Evolutionary conservation across 2,329 filamentous ascomycete genomes (phyloP), one percentile per base, ranked within the genome.

Genomic region (Cladosporium velox): DNA sequence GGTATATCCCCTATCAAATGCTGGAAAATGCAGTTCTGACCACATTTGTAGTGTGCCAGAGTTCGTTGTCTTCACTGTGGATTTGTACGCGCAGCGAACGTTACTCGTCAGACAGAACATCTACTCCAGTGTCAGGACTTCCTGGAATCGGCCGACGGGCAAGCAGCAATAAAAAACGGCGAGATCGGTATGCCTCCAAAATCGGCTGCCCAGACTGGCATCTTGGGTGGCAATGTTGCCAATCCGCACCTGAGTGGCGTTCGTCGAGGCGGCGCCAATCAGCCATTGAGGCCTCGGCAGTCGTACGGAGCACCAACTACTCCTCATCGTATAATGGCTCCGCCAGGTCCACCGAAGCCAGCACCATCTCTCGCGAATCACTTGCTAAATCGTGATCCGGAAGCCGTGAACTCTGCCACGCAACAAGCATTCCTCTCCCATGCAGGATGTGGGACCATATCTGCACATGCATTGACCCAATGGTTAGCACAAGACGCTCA

Each of bases 401-500:
- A 77, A 4, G 78, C 80, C 57, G 86, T 86, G 75, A 78, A 76
- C 3, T 77, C 78, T 32, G 88, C 90, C 12, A 91, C 89, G 0
- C 87, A 89, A 67, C 84, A 88, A 64, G 82, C 86, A 0, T 92
- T 92, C 77, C 85, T 92, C 61, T 81, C 80, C 12, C 83, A 86
- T 58, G 89, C 90, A 6, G 89, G 89, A 15, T 81, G 83, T 65
- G 90, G 90, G 26, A 85, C 83, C 0, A 79, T 90, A 21, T 79
- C 85, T 21, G 86, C 86, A 59, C 72, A 80, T 0, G 78, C 82
- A 1, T 80, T 92, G 12, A 84, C 85, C 24, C 82, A 84, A 75
- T 92, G 90, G 90, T 86, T 92, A 52, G 86, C 87, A 14, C 90
- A 91, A 76, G 90, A 92, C 76, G 82, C 87, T 10, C 84, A 92